A percentile compares a stretch with the other conserved stretches of the same genome.
These are phyloP conservation scores for Chaetoceros muelleri DNA, from an alignment of 108 stramenopile genomes.

Conservation along the genomic window DNA sequence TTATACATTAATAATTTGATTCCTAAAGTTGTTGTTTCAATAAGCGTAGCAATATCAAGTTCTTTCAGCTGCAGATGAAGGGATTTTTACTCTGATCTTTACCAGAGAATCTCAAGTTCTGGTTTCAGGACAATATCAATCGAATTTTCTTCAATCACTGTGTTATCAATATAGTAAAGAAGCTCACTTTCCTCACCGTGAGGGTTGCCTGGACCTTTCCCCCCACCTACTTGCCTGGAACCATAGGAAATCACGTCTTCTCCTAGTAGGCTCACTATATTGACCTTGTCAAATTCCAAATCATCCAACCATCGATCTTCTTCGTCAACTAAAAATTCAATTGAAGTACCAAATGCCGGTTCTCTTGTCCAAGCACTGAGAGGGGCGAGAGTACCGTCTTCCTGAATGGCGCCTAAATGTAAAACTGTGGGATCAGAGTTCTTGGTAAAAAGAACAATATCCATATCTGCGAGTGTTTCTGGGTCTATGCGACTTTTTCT, in stretches of 20 bases:
- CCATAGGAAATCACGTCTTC: constrained; percentile 46
- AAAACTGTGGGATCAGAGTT: too few species aligned
- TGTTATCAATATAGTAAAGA: constrained; percentile 59
- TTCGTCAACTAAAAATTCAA: constrained; percentile 72
- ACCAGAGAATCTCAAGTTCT: constrained; percentile 63
- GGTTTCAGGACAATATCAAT: constrained; percentile 45
- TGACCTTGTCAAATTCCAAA: constrained; percentile 28
- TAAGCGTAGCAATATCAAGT: too few species aligned
- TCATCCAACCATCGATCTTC: too few species aligned
- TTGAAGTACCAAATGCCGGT: constrained; percentile 40
- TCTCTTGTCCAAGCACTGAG: constrained; percentile 59
- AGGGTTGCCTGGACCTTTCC: constrained; percentile 65
- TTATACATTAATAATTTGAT: too few species aligned
- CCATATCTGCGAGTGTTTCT: too few species aligned
- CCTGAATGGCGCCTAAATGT: constrained; percentile 56
- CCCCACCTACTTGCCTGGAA: constrained; percentile 55
- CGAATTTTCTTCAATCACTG: constrained; percentile 17
- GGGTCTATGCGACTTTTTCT: too few species aligned
- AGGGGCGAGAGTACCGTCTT: constrained; percentile 48
- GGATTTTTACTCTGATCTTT: neutral
- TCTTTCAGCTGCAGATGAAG: too few species aligned
- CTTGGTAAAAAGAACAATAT: too few species aligned
- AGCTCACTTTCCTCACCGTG: constrained; percentile 80
- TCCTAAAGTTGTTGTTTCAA: too few species aligned
- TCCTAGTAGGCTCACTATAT: constrained; percentile 15